Conservation (phyloP, 2,329 filamentous ascomycete genomes). For the Ceratocystis cubensis region DNA sequence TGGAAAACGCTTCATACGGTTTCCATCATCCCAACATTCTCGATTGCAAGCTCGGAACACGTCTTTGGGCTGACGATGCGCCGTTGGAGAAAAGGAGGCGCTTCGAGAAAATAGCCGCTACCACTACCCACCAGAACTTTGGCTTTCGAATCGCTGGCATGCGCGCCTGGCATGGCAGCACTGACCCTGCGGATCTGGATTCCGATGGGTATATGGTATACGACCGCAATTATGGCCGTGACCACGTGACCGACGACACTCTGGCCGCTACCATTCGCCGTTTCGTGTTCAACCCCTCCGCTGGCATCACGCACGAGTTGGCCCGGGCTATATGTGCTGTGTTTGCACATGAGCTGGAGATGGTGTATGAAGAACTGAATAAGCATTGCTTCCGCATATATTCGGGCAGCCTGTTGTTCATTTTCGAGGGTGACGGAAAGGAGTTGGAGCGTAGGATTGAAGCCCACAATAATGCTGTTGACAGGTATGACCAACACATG, state of each 20-base stretch:
- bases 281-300: conserved; percentile 46
- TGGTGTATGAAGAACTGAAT: conserved; percentile 41
- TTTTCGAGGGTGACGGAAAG: conserved; percentile 50
- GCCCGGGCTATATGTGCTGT: conserved; percentile 42
- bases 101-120: conserved; percentile 45
- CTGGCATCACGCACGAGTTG: conserved; percentile 47
- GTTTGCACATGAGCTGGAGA: conserved; percentile 42
- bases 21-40: conserved; percentile 80
- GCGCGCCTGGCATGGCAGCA: conserved; percentile 47
- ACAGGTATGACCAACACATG: conserved; percentile 27
- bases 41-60: conserved; percentile 79
- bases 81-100: conserved; percentile 45
- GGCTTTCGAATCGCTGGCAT: conserved; percentile 55
- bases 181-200: conserved; percentile 39
- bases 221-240: conserved; percentile 50
- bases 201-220: conserved; percentile 47
- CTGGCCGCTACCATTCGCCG: conserved; percentile 41
- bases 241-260: conserved; percentile 40
- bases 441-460: conserved; percentile 41
- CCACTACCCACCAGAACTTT: conserved; percentile 47
- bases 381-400: conserved; percentile 51
- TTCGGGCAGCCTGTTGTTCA: conserved; percentile 49
- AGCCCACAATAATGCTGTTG: conserved; percentile 39
- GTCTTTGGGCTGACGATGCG: conserved; percentile 71
- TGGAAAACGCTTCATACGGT: conserved; percentile 71